Base-by-base conservation (phyloP, 2,329 filamentous ascomycete species). In the Botrytis galanthina region DNA sequence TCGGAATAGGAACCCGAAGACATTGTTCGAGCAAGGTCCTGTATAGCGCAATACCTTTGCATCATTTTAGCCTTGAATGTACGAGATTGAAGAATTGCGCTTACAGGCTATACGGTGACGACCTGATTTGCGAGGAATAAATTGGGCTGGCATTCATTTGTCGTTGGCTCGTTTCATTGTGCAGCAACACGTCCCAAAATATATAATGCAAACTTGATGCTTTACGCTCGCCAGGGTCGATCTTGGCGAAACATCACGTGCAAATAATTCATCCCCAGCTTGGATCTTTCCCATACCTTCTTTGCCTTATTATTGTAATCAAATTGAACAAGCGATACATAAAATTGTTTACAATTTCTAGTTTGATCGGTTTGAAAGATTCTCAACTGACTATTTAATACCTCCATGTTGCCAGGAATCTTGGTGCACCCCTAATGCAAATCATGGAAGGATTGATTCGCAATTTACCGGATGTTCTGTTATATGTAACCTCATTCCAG, bases 41-140 rank as follows among this genome's bases (percentile, higher is more conserved):
- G 83, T 91, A 95, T 67, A 95, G 88, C 69, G 92, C 91, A 75
- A 93, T 86, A 80, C 89, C 90, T 91, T 60, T 71, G 73, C 29
- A 68, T 51, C 48, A 71, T 44, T 18, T 59, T n/a, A 32, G 60
- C n/a, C 10, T 46, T 60, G 44, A 66, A 39, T 37, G 39, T 35
- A 6, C 57, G 37, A 54, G 16, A 26, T 46, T 20, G 44, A 62
- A 46, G 32, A 48, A 26, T 35, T 12, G 16, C 26, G 73, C 80
- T 76, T 80, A 87, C 86, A 85, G 80, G 87, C 86, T 81, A 85
- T 80, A 74, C 87, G 84, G 81, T 89, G 87, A 74, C 82, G 82
- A 77, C 83, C 83, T 73, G 84, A 85, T 77, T 82, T 81, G 76
- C 83, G 84, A 75, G 86, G 85, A 73, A 83, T 78, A 59, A 81